Conservation (phyloP, 148 eudicot genomes). For the Talinum fruticosum region DNA sequence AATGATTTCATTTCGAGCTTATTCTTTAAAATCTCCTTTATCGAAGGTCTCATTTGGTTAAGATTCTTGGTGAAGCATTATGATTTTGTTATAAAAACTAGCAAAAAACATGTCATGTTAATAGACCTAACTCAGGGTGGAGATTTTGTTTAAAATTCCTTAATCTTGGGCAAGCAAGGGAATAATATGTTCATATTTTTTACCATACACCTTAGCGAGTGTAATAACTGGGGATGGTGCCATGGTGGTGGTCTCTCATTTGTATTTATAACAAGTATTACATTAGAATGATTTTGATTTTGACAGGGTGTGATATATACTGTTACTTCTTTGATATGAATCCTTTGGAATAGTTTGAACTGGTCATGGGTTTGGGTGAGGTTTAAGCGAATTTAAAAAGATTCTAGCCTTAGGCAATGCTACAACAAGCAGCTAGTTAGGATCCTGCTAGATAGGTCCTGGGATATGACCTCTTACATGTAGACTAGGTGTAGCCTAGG, state of each 20-base stretch:
- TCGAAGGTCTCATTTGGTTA: not conserved
- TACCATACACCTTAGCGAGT: not conserved
- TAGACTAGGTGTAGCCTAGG: too few relatives aligned
- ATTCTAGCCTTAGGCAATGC: not conserved
- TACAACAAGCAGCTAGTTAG: not conserved
- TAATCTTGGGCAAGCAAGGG: not conserved
- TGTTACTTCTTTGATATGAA: not conserved
- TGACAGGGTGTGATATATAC: not conserved
- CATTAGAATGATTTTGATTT: not conserved
- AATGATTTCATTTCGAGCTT: not conserved
- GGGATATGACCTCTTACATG: not conserved
- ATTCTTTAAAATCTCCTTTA: not conserved
- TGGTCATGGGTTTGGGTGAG: not conserved
- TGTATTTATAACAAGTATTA: not conserved
- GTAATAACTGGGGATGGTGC: not conserved
- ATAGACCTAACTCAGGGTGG: not conserved
- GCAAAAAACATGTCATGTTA: not conserved
- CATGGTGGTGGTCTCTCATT: not conserved
- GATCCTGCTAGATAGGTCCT: not conserved
- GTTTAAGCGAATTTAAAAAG: not conserved
- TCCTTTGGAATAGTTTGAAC: not conserved
- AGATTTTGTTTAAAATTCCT: not conserved
- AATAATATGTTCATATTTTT: not conserved
- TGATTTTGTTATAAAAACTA: too few relatives aligned
- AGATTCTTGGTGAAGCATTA: not conserved